These are phyloP conservation scores for Silene coronaria DNA, from an alignment of 179 eudicot species.

Conservation along the genomic window DNA sequence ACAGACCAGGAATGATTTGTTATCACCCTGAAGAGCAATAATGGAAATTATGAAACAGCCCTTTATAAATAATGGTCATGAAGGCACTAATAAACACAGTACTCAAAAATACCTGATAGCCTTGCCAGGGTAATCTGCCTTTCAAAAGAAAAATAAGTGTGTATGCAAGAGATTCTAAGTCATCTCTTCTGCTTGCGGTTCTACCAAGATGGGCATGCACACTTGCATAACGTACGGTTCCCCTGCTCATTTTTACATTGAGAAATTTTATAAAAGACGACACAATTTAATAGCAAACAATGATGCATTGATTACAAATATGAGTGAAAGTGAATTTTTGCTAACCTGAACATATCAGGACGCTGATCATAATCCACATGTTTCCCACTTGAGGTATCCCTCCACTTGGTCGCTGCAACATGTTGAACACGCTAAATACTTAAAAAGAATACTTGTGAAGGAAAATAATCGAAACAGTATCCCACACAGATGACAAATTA, in stretches of 20 bases:
- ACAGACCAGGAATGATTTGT: conserved; percentile 80
- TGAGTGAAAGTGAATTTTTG: neutral
- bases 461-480: neutral
- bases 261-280: neutral
- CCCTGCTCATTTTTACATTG: conserved; percentile 32
- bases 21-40: conserved; percentile 54
- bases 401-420: conserved; percentile 83
- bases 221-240: conserved; percentile 90
- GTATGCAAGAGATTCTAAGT: conserved; percentile 85
- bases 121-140: conserved; percentile 94
- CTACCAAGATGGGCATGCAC: conserved; percentile 93
- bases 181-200: conserved; percentile 91
- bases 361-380: conserved; percentile 91
- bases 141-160: conserved; percentile 74
- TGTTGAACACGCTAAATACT: conserved; percentile 3
- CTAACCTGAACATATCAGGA: conserved; percentile 84
- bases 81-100: neutral
- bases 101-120: conserved; percentile 55
- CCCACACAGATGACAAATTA: conserved; percentile 13
- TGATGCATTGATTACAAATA: neutral
- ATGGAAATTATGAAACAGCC: neutral
- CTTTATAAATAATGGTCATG: neutral
- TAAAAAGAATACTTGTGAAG: neutral
- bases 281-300: conserved; percentile 6
- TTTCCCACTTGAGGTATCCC: conserved; percentile 51